A percentile compares a stretch with the other conserved stretches of the same genome.
Evolutionary conservation across 768 basidiomycete genomes (phyloP).

Genomic region (Collybiopsis confluens): DNA sequence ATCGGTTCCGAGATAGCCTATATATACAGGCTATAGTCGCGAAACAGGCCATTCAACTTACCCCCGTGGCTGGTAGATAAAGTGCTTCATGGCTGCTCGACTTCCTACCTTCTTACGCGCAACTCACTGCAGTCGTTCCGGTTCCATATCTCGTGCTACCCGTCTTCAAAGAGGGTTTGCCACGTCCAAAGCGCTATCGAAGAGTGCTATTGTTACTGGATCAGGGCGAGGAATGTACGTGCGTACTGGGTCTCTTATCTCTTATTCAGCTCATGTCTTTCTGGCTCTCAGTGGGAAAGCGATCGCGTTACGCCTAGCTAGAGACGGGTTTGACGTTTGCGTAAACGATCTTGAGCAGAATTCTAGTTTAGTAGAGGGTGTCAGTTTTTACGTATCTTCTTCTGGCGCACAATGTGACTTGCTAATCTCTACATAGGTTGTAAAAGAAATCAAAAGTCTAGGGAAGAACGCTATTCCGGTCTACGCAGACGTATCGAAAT

Average conservation of each 20-base stretch:
- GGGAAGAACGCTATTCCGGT: conserved; percentile 1
- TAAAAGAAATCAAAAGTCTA: conserved; percentile 1
- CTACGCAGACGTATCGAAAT: conserved; percentile 4
- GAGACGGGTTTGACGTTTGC: conserved; percentile 30
- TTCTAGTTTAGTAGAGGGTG: conserved; percentile 10
- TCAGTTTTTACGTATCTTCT: not conserved
- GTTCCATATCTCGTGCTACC: not conserved
- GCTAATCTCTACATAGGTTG: not conserved
- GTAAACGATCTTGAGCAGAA: conserved; percentile 26
- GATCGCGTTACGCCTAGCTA: conserved; percentile 31
- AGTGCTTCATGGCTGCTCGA: no score
- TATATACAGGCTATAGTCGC: no score
- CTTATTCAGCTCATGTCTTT: not conserved
- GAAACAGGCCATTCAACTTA: no score
- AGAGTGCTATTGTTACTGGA: conserved; percentile 8
- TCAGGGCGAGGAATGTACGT: conserved; percentile 10
- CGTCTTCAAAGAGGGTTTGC: not conserved
- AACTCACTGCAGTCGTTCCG: no score
- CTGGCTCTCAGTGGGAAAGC: conserved; percentile 23
- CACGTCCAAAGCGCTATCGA: not conserved
- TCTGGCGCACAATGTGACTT: not conserved
- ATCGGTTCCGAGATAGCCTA: no score
- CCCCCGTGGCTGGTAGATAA: no score
- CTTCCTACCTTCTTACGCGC: no score
- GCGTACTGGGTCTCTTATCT: not conserved